Evolutionary conservation across 2,329 filamentous ascomycete genomes (phyloP).

Genomic region (Cercospora sojina): DNA sequence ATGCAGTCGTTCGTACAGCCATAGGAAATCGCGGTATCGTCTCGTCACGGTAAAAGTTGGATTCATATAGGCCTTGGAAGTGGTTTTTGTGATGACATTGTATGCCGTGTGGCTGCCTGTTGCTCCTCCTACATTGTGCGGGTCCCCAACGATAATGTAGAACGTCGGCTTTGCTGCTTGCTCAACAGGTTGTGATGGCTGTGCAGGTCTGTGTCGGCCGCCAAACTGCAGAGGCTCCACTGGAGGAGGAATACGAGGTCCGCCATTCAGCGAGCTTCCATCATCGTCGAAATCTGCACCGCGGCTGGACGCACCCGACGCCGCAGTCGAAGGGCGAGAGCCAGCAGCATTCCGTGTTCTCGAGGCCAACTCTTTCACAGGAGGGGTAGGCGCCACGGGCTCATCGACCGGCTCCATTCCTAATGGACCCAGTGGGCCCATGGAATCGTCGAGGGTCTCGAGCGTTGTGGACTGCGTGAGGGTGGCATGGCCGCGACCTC

Average conservation of each 20-base stretch:
- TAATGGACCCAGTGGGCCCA: slow-evolving; percentile 72
- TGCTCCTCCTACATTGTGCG: slow-evolving; percentile 94
- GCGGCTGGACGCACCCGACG: slow-evolving; percentile 52
- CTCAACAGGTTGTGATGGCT: slow-evolving; percentile 85
- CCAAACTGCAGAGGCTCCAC: slow-evolving; percentile 53
- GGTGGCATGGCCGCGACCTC: slow-evolving; percentile 63
- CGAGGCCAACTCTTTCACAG: slow-evolving; percentile 59
- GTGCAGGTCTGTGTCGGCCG: slow-evolving; percentile 52
- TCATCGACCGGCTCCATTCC: slow-evolving; percentile 53
- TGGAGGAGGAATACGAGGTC: slow-evolving; percentile 63
- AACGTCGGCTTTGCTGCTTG: slow-evolving; percentile 92
- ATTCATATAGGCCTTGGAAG: slow-evolving; percentile 92
- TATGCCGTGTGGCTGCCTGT: slow-evolving; percentile 98
- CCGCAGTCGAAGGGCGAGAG: slow-evolving; percentile 47
- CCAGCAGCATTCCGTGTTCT: slow-evolving; percentile 42
- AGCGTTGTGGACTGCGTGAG: slow-evolving; percentile 76
- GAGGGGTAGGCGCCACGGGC: slow-evolving; percentile 60
- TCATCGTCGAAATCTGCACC: slow-evolving; percentile 68
- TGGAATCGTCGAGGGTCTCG: slow-evolving; percentile 69
- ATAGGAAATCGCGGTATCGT: slow-evolving; percentile 93
- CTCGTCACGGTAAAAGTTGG: slow-evolving; percentile 90
- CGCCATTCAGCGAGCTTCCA: slow-evolving; percentile 44
- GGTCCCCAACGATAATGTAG: slow-evolving; percentile 87
- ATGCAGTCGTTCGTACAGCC: slow-evolving; percentile 94
- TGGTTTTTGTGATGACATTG: slow-evolving; percentile 91